These are phyloP conservation scores for Panaeolus cyanescens DNA, from an alignment of 768 basidiomycete species.

Conservation along the genomic window DNA sequence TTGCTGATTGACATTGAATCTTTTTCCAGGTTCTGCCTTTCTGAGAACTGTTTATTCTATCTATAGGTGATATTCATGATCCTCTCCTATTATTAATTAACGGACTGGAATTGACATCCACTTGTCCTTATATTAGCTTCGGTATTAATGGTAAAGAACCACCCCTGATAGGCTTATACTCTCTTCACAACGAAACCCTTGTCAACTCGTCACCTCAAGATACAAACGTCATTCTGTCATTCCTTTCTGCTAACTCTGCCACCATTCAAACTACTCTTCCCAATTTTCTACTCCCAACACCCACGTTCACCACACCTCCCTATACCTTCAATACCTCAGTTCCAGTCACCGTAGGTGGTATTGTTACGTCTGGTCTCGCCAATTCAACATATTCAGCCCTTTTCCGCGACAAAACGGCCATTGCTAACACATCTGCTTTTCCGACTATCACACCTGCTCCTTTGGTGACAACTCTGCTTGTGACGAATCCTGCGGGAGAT, in stretches of 20 bases:
- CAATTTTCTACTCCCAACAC: constrained; percentile 69
- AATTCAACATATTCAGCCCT: constrained; percentile 72
- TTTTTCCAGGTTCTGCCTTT: constrained; percentile 56
- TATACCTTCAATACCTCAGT: constrained; percentile 75
- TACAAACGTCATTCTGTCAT: constrained; percentile 43
- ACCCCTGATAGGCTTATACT: constrained; percentile 78
- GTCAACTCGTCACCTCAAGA: constrained; percentile 32
- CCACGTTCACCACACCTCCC: constrained; percentile 59
- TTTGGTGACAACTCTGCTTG: constrained; percentile 52
- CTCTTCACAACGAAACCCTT: constrained; percentile 49
- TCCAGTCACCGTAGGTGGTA: constrained; percentile 51
- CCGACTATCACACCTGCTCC: constrained; percentile 56
- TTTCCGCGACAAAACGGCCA: constrained; percentile 37
- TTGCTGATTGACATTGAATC: not conserved
- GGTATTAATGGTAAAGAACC: constrained; percentile 75
- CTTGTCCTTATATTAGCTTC: constrained; percentile 46
- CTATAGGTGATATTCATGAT: constrained; percentile 54
- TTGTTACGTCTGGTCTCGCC: constrained; percentile 63
- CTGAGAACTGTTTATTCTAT: constrained; percentile 77
- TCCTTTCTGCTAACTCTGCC: constrained; percentile 62
- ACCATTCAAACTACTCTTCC: constrained; percentile 71
- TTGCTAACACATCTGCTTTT: constrained; percentile 51
- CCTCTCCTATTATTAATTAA: not conserved
- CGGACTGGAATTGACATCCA: no score
- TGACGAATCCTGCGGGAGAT: constrained; percentile 57